These are phyloP conservation scores for Rhexocercosporidium sp. DNA, from an alignment of 2,329 filamentous ascomycete species.

Conservation along the genomic window DNA sequence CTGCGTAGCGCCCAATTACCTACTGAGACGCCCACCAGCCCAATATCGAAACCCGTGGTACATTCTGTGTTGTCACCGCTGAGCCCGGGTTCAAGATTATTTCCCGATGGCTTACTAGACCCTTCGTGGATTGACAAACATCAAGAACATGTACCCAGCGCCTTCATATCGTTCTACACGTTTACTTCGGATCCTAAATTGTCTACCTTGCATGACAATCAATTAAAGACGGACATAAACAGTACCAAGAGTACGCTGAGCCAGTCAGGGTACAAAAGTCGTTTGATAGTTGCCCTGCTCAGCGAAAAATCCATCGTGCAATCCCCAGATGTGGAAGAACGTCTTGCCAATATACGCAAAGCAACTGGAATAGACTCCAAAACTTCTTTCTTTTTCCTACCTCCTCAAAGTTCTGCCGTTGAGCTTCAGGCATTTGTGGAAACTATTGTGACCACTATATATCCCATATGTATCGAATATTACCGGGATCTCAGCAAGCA, in stretches of 20 bases:
- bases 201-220: slow-evolving; percentile 81
- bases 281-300: slow-evolving; percentile 78
- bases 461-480: slow-evolving; percentile 81
- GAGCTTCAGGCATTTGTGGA: slow-evolving; percentile 78
- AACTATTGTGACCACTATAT: slow-evolving; percentile 73
- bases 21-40: slow-evolving; percentile 49
- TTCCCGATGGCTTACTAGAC: slow-evolving; percentile 88
- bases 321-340: slow-evolving; percentile 69
- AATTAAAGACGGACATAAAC: slow-evolving; percentile 86
- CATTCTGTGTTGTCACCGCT: slow-evolving; percentile 93
- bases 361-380: slow-evolving; percentile 83
- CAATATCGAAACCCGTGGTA: slow-evolving; percentile 60
- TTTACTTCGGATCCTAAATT: slow-evolving; percentile 75
- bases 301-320: slow-evolving; percentile 68
- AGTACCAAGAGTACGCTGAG: slow-evolving; percentile 70
- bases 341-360: slow-evolving; percentile 78
- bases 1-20: slow-evolving; percentile 61
- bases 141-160: slow-evolving; percentile 80
- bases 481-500: slow-evolving; percentile 95
- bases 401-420: slow-evolving; percentile 70
- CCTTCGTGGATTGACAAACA: slow-evolving; percentile 87
- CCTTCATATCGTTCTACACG: slow-evolving; percentile 81
- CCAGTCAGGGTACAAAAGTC: slow-evolving; percentile 77
- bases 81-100: slow-evolving; percentile 80
- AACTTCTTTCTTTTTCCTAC: slow-evolving; percentile 79